These are phyloP conservation scores for Euphrasia arctica DNA, from an alignment of 305 asterid species.

Conservation along the genomic window DNA sequence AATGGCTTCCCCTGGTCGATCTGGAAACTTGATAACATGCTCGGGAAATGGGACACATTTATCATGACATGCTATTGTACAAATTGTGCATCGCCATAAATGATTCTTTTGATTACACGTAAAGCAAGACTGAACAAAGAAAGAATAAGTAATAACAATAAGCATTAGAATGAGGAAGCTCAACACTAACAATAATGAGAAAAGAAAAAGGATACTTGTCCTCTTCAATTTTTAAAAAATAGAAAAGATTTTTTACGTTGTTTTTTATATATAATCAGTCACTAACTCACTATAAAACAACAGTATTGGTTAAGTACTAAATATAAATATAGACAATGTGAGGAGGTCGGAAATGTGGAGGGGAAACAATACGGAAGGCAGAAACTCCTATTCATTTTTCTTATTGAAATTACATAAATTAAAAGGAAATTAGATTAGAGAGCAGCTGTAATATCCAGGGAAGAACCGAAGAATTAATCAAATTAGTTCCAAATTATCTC, in stretches of 20 bases:
- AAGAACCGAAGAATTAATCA: neutral
- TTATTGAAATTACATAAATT: neutral
- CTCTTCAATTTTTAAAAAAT: constrained; percentile 14
- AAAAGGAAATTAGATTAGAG: constrained; percentile 1
- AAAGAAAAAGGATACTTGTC: neutral
- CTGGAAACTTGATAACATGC: constrained; percentile 51
- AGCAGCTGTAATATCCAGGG: neutral
- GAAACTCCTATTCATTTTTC: neutral
- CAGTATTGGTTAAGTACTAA: constrained; percentile 10
- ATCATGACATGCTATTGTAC: constrained; percentile 72
- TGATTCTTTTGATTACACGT: constrained; percentile 66
- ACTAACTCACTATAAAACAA: constrained; percentile 8
- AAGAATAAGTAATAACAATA: constrained; percentile 9
- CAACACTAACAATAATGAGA: constrained; percentile 18
- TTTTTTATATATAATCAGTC: neutral
- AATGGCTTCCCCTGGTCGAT: constrained; percentile 68
- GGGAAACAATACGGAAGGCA: too few species aligned
- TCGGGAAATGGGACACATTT: constrained; percentile 84
- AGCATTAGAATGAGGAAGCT: constrained; percentile 12
- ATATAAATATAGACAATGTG: neutral
- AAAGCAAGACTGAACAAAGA: constrained; percentile 64
- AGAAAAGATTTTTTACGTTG: neutral
- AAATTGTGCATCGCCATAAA: constrained; percentile 73
- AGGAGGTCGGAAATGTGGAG: neutral
- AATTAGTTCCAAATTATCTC: neutral